phyloP scores from a whole-genome alignment of 2,329 filamentous ascomycete species.

The Talaromyces sp. region DNA sequence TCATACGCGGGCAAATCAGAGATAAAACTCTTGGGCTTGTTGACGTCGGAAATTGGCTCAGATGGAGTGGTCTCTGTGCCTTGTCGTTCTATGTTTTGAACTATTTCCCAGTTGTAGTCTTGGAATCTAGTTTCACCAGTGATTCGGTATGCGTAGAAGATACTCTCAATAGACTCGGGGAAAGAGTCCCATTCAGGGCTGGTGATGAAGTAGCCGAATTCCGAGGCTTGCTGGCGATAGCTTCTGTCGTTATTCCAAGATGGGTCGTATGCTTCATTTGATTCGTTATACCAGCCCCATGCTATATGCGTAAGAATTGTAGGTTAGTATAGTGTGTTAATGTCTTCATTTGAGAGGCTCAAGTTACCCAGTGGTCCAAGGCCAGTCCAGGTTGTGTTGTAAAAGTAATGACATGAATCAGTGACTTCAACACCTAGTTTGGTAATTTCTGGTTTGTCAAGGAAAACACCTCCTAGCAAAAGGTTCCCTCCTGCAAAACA shows the following conservation, averaged over 20 bases:
- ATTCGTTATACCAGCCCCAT: constrained; percentile 15
- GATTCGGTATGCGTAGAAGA: constrained; percentile 16
- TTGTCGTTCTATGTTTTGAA: constrained; percentile 12
- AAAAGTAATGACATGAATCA: constrained; percentile 24
- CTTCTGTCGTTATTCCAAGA: constrained; percentile 11
- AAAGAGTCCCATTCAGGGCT: constrained; percentile 15
- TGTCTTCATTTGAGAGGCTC: background rate
- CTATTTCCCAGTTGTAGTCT: constrained; percentile 18
- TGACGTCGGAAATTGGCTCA: constrained; percentile 13
- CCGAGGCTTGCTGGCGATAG: constrained; percentile 12
- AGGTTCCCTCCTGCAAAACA: constrained; percentile 21
- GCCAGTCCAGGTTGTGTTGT: constrained; percentile 21
- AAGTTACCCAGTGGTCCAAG: constrained; percentile 13
- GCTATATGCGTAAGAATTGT: background rate
- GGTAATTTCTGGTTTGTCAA: constrained; percentile 19
- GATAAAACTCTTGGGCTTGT: constrained; percentile 11
- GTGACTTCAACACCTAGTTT: constrained; percentile 20
- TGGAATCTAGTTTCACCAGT: constrained; percentile 15
- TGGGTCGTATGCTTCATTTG: constrained; percentile 13
- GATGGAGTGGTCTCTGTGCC: constrained; percentile 13
- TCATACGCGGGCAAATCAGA: constrained; percentile 12
- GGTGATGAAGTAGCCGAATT: constrained; percentile 15
- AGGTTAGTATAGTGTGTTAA: background rate
- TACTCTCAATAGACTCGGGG: constrained; percentile 16
- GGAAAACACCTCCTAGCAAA: constrained; percentile 15